Conservation (phyloP, 345 rosid genomes). For the Gossypium anomalum region DNA sequence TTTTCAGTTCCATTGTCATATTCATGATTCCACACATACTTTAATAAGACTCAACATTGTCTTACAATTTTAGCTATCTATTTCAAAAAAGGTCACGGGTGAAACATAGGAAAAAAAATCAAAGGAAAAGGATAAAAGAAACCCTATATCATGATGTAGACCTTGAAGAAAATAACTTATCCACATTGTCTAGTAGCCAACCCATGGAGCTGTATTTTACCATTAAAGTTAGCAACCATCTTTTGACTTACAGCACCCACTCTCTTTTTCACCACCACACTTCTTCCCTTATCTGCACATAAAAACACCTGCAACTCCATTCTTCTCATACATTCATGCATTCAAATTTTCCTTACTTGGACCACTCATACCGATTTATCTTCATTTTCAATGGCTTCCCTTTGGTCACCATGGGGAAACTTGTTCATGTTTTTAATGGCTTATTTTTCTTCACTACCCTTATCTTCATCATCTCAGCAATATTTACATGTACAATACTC, state of each 20-base stretch:
- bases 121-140: background rate
- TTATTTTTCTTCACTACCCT: constrained; percentile 11
- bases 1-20: background rate
- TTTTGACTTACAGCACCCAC: background rate
- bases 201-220: constrained; percentile 5
- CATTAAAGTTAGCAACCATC: background rate
- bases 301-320: background rate
- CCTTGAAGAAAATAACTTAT: background rate
- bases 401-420: constrained; percentile 22
- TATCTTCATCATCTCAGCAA: constrained; percentile 6
- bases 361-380: background rate
- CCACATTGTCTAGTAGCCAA: constrained; percentile 13
- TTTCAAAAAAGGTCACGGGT: background rate
- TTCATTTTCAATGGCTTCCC: constrained; percentile 37
- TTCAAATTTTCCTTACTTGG: background rate
- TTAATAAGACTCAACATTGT: too few species aligned
- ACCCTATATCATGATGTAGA: background rate
- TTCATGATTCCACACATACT: too few species aligned
- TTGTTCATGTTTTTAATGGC: constrained; percentile 23
- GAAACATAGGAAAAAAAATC: background rate
- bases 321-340: background rate
- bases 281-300: background rate
- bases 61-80: too few species aligned
- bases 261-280: background rate
- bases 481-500: constrained; percentile 21